phyloP scores from a whole-genome alignment of 805 yeast genomes.

The Saccharomycodes ludwigii region DNA sequence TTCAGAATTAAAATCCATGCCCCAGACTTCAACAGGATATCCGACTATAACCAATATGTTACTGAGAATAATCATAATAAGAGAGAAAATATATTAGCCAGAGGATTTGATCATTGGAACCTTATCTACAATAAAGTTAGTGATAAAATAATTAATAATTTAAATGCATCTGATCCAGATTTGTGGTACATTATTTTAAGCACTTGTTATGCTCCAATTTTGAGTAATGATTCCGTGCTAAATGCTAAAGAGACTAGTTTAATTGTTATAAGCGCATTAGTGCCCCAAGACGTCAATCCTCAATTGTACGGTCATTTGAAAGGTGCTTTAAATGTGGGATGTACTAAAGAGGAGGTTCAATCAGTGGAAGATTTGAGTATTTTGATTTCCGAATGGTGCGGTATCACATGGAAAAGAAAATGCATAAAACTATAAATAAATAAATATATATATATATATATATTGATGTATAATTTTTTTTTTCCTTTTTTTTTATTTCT shows the following conservation, averaged over 20 bases:
- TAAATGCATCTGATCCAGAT: conserved; percentile 73
- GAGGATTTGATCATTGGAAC: conserved; percentile 64
- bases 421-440: neutral
- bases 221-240: conserved; percentile 55
- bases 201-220: conserved; percentile 66
- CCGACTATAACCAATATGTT: neutral
- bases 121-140: conserved; percentile 67
- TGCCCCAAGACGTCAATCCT: conserved; percentile 90
- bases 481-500: neutral
- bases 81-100: conserved; percentile 10
- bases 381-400: conserved; percentile 62
- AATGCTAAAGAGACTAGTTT: conserved; percentile 60
- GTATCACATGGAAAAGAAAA: conserved; percentile 41
- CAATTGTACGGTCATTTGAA: conserved; percentile 82
- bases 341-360: conserved; percentile 47
- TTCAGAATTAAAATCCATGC: conserved; percentile 3
- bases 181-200: conserved; percentile 61
- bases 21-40: neutral
- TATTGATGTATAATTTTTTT: conserved; percentile 3
- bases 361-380: conserved; percentile 52
- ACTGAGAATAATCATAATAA: no score
- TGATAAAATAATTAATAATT: conserved; percentile 49
- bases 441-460: conserved; percentile 41
- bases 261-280: conserved; percentile 63
- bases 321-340: conserved; percentile 78